Evolutionary conservation across 1,284 basidiomycete genomes (phyloP), one percentile per base, ranked within the genome.

Genomic region (Ceratorhiza oryzae-sativae): DNA sequence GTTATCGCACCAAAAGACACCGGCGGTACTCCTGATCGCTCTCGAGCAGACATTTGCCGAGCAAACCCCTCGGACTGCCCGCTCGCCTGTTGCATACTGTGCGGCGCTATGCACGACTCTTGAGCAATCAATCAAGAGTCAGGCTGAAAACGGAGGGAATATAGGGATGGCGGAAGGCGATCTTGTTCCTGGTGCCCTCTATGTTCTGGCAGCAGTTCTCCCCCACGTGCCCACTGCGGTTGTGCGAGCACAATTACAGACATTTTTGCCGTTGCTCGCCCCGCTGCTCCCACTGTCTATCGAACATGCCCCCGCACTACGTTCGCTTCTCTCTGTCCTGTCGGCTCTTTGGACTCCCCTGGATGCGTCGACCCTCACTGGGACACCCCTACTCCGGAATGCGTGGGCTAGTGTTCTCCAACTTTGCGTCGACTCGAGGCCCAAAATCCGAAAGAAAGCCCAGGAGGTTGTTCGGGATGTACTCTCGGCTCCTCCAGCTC

Each of bases 361-460:
- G 25, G 90, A 93, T 77, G 84, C 86, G 20, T 83, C 88, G 1
- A 89, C 92, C 45, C 81, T 95, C 30, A 76, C 90, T 87, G 77
- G 83, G 82, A 74, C 88, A 84, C 77, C 89, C 82, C 80, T 81
- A 78, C 86, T 92, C 76, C 87, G 92, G 56, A 90, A 93, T 78
- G 84, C 87, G 1, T 95, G 93, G 81, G 88, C 89, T 39, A 88
- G 89, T 25, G 83, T 97, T 58, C 83, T 99, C 58, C 89, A 92
- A 73, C 83, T 98, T 61, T 91, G 89, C 76, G 84, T 95, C 61
- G 97, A 99, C 82, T 86, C 90, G 1, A 84, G 97, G 55, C 97
- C 97, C 42, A 98, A 99, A 83, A 94, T 99, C 58, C 88, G 97
- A 72, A 95, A 90, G 81, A 88, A 90, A 75, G 95, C 97, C 9